A percentile compares a stretch with the other conserved stretches of the same genome.
These are phyloP conservation scores for Lenzites betulinus DNA, from an alignment of 768 basidiomycete species.

Conservation along the genomic window DNA sequence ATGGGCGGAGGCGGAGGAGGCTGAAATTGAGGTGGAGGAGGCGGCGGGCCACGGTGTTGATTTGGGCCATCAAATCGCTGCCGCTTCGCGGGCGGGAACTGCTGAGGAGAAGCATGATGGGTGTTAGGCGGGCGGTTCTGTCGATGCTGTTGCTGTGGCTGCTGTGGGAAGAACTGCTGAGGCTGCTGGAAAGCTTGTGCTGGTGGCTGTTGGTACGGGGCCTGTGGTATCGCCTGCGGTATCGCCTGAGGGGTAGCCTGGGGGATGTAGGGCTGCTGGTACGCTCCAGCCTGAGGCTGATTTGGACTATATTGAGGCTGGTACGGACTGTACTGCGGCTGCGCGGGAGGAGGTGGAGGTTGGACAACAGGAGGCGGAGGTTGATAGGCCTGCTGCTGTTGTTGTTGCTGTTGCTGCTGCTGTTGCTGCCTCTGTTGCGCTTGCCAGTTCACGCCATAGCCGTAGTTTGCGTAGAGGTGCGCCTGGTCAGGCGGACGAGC, in stretches of 20 bases:
- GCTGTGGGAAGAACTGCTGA: conserved; percentile 34
- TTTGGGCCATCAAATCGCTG: conserved; percentile 85
- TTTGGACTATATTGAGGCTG: conserved; percentile 79
- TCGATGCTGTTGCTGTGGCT: conserved; percentile 48
- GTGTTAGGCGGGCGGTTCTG: conserved; percentile 39
- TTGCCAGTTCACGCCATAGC: conserved; percentile 68
- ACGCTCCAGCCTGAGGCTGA: conserved; percentile 60
- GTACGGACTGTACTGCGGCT: conserved; percentile 74
- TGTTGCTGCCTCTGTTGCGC: conserved; percentile 69
- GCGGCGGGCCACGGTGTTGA: conserved; percentile 51
- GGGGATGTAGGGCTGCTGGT: conserved; percentile 67
- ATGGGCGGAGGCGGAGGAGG: conserved; percentile 53
- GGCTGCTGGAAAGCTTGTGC: conserved; percentile 42
- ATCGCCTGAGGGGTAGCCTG: conserved; percentile 49
- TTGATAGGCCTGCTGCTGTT: conserved; percentile 50
- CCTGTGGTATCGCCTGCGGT: conserved; percentile 43
- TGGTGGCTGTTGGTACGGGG: conserved; percentile 49
- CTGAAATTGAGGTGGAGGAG: conserved; percentile 69
- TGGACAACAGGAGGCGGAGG: conserved; percentile 50
- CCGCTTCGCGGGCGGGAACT: conserved; percentile 90
- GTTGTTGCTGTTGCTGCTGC: conserved; percentile 61
- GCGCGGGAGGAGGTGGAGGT: conserved; percentile 55
- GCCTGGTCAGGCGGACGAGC: conserved; percentile 77
- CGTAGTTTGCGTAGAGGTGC: conserved; percentile 88
- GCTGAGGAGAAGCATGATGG: conserved; percentile 72